Percentiles rank a stretch among this genome's conserved stretches.
phyloP scores from a whole-genome alignment of 2,329 filamentous ascomycete genomes.

The Knufia petricola region DNA sequence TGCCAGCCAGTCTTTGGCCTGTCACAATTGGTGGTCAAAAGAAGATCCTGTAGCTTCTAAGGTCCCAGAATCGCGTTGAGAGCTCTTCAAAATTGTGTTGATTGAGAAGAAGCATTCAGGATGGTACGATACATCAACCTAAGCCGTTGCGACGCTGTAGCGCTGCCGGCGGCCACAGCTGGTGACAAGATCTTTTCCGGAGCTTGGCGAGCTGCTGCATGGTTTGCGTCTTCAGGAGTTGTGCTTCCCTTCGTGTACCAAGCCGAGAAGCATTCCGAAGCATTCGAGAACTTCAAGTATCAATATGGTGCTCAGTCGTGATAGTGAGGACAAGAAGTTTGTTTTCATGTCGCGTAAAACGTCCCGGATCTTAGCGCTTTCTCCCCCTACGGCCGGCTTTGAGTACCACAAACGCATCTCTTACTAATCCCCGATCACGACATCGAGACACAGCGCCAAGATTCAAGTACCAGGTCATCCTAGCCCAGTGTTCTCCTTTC shows the following conservation, averaged over 20 bases:
- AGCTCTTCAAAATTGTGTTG: too few species aligned
- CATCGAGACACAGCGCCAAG: too few species aligned
- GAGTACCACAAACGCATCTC: not conserved
- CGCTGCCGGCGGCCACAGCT: not conserved
- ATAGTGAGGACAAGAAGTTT: not conserved
- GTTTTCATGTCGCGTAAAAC: not conserved
- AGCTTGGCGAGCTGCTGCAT: not conserved
- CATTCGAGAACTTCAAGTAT: not conserved
- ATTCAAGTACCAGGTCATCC: not conserved
- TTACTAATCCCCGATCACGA: not conserved
- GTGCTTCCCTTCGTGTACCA: not conserved
- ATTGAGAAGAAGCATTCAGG: too few species aligned
- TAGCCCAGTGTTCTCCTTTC: not conserved
- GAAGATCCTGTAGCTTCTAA: too few species aligned
- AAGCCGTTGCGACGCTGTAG: not conserved
- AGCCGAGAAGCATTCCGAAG: not conserved
- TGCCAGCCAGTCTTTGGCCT: too few species aligned
- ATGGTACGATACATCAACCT: too few species aligned
- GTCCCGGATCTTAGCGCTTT: not conserved
- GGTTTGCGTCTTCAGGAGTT: not conserved
- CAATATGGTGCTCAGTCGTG: too few species aligned
- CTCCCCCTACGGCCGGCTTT: not conserved
- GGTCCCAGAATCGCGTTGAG: too few species aligned
- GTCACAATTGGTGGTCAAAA: too few species aligned
- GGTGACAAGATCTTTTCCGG: not conserved